These are phyloP conservation scores for Xylaria flabelliformis DNA, from an alignment of 495 filamentous ascomycete species.

Conservation along the genomic window DNA sequence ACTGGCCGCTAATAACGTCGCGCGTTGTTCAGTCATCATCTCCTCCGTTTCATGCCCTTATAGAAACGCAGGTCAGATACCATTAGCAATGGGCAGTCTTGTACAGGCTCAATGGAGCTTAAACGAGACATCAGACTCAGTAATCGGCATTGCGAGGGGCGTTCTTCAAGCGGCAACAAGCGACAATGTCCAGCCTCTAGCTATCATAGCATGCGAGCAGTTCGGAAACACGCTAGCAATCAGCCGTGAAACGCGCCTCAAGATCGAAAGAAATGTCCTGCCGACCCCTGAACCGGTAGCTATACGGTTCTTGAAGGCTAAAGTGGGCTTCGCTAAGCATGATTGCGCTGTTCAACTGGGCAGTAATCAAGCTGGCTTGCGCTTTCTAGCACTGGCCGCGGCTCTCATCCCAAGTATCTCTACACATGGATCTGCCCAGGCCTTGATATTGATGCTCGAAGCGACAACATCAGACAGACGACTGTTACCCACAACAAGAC, in stretches of 20 bases:
- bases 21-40: not conserved
- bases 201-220: conserved; percentile 29
- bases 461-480: not conserved
- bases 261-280: conserved; percentile 23
- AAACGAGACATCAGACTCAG: not conserved
- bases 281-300: conserved; percentile 15
- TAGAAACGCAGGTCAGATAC: not conserved
- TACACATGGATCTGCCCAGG: not conserved
- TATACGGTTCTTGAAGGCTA: conserved; percentile 25
- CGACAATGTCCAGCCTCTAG: conserved; percentile 31
- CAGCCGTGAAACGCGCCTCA: conserved; percentile 24
- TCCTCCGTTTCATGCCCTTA: not conserved
- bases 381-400: conserved; percentile 31
- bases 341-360: conserved; percentile 33
- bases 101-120: conserved; percentile 12
- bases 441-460: conserved; percentile 3
- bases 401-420: not conserved
- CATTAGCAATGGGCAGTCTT: not conserved
- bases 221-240: conserved; percentile 31
- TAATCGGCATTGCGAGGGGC: conserved; percentile 2
- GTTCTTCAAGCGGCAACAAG: conserved; percentile 28
- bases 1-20: not conserved
- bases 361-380: conserved; percentile 29
- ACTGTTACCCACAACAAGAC: conserved; percentile 5
- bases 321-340: conserved; percentile 26